Base-by-base conservation (phyloP, 176 grass and related monocot genomes). In the Canna indica region DNA sequence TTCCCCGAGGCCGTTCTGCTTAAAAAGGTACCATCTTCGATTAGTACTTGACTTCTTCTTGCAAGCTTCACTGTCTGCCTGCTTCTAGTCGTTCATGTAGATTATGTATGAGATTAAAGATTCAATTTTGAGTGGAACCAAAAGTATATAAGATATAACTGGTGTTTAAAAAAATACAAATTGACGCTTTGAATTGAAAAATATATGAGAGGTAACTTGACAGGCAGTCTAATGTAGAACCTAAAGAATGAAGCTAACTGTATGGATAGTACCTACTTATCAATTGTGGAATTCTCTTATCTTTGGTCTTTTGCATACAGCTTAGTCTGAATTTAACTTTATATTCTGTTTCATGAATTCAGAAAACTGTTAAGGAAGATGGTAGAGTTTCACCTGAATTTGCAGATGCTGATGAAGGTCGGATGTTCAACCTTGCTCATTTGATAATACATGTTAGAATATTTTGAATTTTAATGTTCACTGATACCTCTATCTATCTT, bases 1-100 rank as follows among this genome's bases (percentile, higher is more conserved):
- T 92, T 97, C 74, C 88, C 88, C 24, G 93, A 97, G 79, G 79
- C 88, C 46, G 80, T 87, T n/a, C 64, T 97, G 7, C 88, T 97
- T 41, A 89, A 83, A 62, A 90, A 90, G 88, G 88, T 88, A 32
- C 10, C 36, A 53, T 22, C 22, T 72, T 67, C 61, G 54, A 44
- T 14, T 25, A 34, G 24, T 32, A 16, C 13, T 30, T 24, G 28
- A 25, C 34, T 36, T 33, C 16, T 14, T 22, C 41, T 32, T 25
- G 11, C 44, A 26, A 70, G 28, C 18, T 48, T 24, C 8, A 17
- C n/a, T 16, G 4, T 39, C 4, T 24, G 24, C 13, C 9, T 16
- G 25, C 28, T 60, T 56, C 52, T n/a, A n/a, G 52, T n/a, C 7
- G 52, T n/a, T 56, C 7, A 7, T n/a, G 24, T 7, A 7, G 10